phyloP scores from a whole-genome alignment of 106 monocot species.

The Posidonia australis region DNA sequence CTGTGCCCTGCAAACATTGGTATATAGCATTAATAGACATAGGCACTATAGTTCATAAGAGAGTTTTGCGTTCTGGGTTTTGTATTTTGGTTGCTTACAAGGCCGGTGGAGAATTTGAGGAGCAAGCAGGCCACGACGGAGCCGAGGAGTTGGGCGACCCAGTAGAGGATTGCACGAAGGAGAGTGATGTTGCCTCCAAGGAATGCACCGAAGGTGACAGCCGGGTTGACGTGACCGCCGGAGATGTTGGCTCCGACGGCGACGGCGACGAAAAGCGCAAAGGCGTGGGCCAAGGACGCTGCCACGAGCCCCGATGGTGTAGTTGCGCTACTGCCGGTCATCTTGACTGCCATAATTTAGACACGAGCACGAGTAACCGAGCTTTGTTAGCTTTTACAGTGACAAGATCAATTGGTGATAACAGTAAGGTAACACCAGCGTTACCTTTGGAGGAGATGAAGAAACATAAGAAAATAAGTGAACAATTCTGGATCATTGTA shows the following conservation, averaged over 20 bases:
- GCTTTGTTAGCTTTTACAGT: too few relatives aligned
- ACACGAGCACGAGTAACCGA: too few relatives aligned
- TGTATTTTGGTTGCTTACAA: conserved; percentile 4
- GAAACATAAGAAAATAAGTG: background rate
- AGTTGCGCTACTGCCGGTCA: conserved; percentile 4
- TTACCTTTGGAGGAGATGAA: background rate
- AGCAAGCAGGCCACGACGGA: conserved; percentile 19
- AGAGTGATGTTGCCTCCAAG: conserved; percentile 21
- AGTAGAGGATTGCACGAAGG: conserved; percentile 11
- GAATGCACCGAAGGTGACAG: conserved; percentile 23
- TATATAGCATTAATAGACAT: background rate
- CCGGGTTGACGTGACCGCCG: conserved; percentile 22
- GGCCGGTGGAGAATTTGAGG: conserved; percentile 17
- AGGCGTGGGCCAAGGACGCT: conserved; percentile 12
- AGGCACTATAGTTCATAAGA: too few relatives aligned
- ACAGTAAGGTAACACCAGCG: too few relatives aligned
- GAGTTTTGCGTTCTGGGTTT: background rate
- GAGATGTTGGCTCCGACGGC: conserved; percentile 22
- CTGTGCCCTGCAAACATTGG: conserved; percentile 1
- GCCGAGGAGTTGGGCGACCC: conserved; percentile 19
- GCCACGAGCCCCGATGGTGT: conserved; percentile 17
- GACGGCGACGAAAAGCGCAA: conserved; percentile 20
- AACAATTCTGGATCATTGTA: too few relatives aligned
- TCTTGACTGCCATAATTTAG: conserved; percentile 6
- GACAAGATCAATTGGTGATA: too few relatives aligned